phyloP scores from a whole-genome alignment of 2,329 filamentous ascomycete species.

The Metarhizium rileyi region DNA sequence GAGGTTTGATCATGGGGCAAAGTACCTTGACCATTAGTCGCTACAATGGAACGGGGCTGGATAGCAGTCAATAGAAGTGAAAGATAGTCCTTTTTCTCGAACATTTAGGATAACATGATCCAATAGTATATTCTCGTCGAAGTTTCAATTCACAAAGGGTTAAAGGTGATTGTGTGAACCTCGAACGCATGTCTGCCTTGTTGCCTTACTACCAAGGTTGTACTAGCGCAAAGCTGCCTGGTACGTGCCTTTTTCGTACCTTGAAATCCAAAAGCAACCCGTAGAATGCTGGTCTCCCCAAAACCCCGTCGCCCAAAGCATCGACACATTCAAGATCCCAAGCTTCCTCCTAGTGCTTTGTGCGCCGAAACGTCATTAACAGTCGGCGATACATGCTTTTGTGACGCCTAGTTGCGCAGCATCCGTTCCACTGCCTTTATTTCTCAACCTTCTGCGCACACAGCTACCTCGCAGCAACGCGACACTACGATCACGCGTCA shows the following conservation, averaged over 20 bases:
- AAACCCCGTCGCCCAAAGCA: background rate
- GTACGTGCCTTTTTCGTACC: conserved; percentile 15
- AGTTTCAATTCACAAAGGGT: background rate
- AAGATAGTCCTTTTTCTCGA: too few species aligned
- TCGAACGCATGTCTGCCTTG: conserved; percentile 18
- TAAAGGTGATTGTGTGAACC: background rate
- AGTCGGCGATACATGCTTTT: background rate
- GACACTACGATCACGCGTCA: conserved; percentile 12
- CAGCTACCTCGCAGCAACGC: conserved; percentile 7
- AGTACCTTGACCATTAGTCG: too few species aligned
- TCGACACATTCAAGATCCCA: background rate
- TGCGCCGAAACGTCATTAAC: background rate
- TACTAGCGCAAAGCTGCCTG: conserved; percentile 12
- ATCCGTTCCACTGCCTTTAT: background rate
- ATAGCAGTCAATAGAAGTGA: too few species aligned
- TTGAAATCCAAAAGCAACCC: conserved; percentile 7
- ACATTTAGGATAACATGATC: too few species aligned
- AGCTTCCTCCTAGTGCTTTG: background rate
- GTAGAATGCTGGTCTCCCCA: conserved; percentile 3
- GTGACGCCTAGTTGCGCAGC: background rate
- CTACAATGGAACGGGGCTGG: too few species aligned
- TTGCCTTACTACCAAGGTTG: conserved; percentile 20
- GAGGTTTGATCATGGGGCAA: too few species aligned
- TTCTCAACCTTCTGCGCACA: conserved; percentile 3
- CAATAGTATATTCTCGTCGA: too few species aligned